A percentile compares a stretch with the other conserved stretches of the same genome.
Evolutionary conservation across 805 yeast genomes (phyloP).

Genomic region (Helenozyma rhizophorensis): DNA sequence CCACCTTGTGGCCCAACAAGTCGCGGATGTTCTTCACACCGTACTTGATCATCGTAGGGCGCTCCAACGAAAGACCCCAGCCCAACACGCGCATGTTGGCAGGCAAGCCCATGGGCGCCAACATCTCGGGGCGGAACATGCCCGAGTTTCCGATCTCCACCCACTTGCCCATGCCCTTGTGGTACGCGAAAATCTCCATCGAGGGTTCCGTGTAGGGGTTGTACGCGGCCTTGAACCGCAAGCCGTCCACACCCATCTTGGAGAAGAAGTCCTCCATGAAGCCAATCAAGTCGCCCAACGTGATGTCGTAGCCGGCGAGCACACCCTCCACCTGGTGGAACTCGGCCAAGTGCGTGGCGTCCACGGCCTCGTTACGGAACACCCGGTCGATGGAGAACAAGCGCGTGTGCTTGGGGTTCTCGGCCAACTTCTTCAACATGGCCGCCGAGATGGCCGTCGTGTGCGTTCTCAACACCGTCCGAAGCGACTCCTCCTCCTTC

Average conservation of each 20-base stretch:
- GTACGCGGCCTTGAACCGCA: constrained; percentile 97
- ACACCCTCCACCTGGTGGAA: constrained; percentile 99
- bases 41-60: constrained; percentile 99
- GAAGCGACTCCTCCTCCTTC: constrained; percentile 86
- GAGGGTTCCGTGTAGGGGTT: constrained; percentile 99
- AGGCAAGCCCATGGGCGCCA: constrained; percentile 97
- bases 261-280: constrained; percentile 97
- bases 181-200: constrained; percentile 96
- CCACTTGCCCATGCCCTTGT: constrained; percentile 91
- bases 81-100: constrained; percentile 91
- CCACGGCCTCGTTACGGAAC: constrained; percentile 99
- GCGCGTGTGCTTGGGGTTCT: constrained; percentile 84
- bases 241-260: constrained; percentile 93
- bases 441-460: constrained; percentile 91
- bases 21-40: constrained; percentile 95
- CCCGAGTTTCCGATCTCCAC: constrained; percentile 99
- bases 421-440: constrained; percentile 83
- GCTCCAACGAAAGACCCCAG: constrained; percentile 94
- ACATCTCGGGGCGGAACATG: constrained; percentile 99
- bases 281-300: constrained; percentile 94
- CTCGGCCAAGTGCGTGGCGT: constrained; percentile 98
- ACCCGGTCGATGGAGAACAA: constrained; percentile 96
- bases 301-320: constrained; percentile 90
- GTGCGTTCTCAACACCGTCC: constrained; percentile 94
- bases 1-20: constrained; percentile 93